phyloP scores from a whole-genome alignment of 2,329 filamentous ascomycete species.

The Aspergillus versicolor region DNA sequence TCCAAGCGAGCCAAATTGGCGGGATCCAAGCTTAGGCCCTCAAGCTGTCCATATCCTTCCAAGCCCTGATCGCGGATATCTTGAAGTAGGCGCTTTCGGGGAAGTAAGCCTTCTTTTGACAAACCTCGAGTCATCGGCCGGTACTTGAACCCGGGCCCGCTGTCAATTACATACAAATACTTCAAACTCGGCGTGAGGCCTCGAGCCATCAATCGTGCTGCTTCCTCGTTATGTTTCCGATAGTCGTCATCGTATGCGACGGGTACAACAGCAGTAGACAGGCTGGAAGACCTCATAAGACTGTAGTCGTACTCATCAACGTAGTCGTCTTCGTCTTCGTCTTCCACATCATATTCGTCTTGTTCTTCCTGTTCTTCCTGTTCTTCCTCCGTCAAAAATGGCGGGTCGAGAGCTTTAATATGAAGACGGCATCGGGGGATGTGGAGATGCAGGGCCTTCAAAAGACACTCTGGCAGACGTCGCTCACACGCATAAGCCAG shows the following conservation, averaged over 20 bases:
- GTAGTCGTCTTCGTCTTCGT: not conserved
- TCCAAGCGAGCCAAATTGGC: not conserved
- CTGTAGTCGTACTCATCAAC: not conserved
- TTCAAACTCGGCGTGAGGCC: not conserved
- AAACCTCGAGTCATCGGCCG: not conserved
- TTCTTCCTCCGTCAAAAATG: not conserved
- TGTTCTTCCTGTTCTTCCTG: not conserved
- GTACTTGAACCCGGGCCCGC: not conserved
- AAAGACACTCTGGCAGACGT: not conserved
- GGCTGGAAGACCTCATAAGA: not conserved
- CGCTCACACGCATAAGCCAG: not conserved
- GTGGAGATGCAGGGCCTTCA: not conserved
- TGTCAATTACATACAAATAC: not conserved
- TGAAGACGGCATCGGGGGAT: not conserved
- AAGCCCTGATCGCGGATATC: not conserved
- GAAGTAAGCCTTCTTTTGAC: not conserved
- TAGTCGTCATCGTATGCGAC: not conserved
- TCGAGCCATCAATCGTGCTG: not conserved
- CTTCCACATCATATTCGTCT: not conserved
- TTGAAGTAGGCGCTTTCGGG: not conserved
- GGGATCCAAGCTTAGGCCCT: not conserved
- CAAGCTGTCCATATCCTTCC: not conserved
- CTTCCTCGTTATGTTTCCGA: not conserved
- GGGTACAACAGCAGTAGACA: not conserved
- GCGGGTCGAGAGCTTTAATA: not conserved